Evolutionary conservation across 306 rosid species (phyloP), one percentile per base, ranked within the genome.

Genomic region (Prunus fruticosa): DNA sequence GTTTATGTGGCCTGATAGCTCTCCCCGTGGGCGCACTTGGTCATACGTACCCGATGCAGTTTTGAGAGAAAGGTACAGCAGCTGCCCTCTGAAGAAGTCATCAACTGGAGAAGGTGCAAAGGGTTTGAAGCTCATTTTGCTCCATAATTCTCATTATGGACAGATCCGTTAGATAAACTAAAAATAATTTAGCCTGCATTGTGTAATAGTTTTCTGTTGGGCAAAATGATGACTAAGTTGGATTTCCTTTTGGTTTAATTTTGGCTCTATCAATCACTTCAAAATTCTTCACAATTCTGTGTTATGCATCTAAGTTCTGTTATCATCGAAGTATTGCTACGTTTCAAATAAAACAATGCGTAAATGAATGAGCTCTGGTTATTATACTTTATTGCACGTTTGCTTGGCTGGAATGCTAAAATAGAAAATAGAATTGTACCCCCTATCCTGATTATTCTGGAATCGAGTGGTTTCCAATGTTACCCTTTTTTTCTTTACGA

Each of bases 71-170:
- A 86, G 78, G 71, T 87, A 87, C 70, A 85, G 66, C 66, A 76
- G 81, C 51, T 73, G 79, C 70, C 87, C 89, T 47, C 73, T 62
- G 45, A 85, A 75, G 69, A 87, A 84, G 80, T 56, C 87, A 64
- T 76, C 84, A 13, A 90, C 77, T 77, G 92, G 83, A 19, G 91
- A 76, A 71, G 76, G 46, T 49, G 93, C 92, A 8, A 88, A 87
- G 80, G 98, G 98, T 64, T 74, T 92, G 86, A 95, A 90, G 90
- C 90, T 95, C 89, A 87, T 92, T 87, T 83, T 92, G 81, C 96
- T 78, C 75, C 92, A 88, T 54, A 90, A 87, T 76, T 82, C 91
- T 74, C 86, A 92, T 19, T 88, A 87, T 78, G 74, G 91, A n/a
- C 84, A 76, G 71, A 64, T 73, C 28, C 62, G 60, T 43, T 70